Base-by-base conservation (phyloP, 2,329 filamentous ascomycete species). In the Aspergillus ruber region DNA sequence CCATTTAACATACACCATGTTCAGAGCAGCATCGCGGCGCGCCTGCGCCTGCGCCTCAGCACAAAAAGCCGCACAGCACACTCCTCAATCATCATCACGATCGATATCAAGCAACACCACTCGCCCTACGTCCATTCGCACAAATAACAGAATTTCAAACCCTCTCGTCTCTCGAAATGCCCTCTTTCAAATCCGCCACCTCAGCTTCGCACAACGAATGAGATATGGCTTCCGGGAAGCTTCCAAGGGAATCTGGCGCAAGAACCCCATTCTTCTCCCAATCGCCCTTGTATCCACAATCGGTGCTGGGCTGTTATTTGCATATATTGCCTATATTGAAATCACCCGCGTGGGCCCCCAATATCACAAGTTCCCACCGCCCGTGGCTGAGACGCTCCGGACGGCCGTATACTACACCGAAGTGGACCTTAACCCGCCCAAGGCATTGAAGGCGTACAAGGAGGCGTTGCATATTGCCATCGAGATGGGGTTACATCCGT, bases 401-500 rank as follows among this genome's bases (percentile, higher is more conserved):
- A 81, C 84, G 56, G 93, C 90, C 0, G 73, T 97, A 21, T 96
- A 91, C 72, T 95, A 88, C 69, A 88, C 84, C 55, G 90, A 93
- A 60, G 80, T 85, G 54, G 76, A 81, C 35, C 78, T 86, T 4
- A 85, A 95, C 50, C 82, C 88, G 2, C 79, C 85, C 49, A 78
- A 86, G 46, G 90, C 91, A 1, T 75, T 94, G 50, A 86, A 88
- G 56, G 88, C 88, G 66, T 97, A 95, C 66, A 84, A 84, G 59
- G 79, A 86, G 55, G 90, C 90, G 3, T 74, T 97, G 48, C 76
- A 83, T 52, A 77, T 85, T 44, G 89, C 89, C 48, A 74, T 83
- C 43, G 83, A 88, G 60, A 63, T 86, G 44, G 82, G 83, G 0
- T 81, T 98, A 73, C 89, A 97, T 62, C 88, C 88, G 0, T 94